Evolutionary conservation across 1,284 basidiomycete genomes (phyloP).

Genomic region (Rhodotorula mucilaginosa): DNA sequence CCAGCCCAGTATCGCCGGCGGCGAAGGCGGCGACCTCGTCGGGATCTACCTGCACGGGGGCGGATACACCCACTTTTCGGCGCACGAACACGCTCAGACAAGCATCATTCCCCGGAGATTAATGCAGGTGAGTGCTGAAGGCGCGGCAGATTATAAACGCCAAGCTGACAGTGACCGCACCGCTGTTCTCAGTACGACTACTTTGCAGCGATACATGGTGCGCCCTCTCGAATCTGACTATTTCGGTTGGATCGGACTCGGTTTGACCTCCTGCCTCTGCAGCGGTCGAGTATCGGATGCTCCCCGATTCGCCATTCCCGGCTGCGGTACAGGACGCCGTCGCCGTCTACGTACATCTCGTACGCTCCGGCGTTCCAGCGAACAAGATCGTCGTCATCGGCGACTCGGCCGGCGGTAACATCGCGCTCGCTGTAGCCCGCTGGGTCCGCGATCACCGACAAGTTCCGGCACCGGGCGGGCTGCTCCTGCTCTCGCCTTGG

Average conservation of each 20-base stretch:
- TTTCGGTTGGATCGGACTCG: neutral
- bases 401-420: slow-evolving; percentile 49
- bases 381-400: slow-evolving; percentile 48
- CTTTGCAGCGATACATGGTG: slow-evolving; percentile 26
- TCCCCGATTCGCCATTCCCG: slow-evolving; percentile 33
- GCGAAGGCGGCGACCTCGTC: slow-evolving; percentile 24
- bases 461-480: slow-evolving; percentile 21
- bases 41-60: slow-evolving; percentile 39
- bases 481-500: slow-evolving; percentile 38
- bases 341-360: slow-evolving; percentile 32
- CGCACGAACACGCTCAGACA: slow-evolving; percentile 36
- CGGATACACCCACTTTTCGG: slow-evolving; percentile 38
- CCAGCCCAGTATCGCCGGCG: neutral
- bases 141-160: neutral
- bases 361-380: slow-evolving; percentile 23
- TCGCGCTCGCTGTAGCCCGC: slow-evolving; percentile 47
- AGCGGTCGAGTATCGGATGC: slow-evolving; percentile 39
- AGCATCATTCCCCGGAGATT: slow-evolving; percentile 32
- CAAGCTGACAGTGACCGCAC: neutral
- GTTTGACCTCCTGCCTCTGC: neutral
- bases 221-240: neutral
- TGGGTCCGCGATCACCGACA: slow-evolving; percentile 47
- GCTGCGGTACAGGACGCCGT: slow-evolving; percentile 37
- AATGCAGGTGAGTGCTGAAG: slow-evolving; percentile 10
- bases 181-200: slow-evolving; percentile 16